Evolutionary conservation across 73 alveolate genomes (phyloP).

Genomic region (Paramecium sonneborni): DNA sequence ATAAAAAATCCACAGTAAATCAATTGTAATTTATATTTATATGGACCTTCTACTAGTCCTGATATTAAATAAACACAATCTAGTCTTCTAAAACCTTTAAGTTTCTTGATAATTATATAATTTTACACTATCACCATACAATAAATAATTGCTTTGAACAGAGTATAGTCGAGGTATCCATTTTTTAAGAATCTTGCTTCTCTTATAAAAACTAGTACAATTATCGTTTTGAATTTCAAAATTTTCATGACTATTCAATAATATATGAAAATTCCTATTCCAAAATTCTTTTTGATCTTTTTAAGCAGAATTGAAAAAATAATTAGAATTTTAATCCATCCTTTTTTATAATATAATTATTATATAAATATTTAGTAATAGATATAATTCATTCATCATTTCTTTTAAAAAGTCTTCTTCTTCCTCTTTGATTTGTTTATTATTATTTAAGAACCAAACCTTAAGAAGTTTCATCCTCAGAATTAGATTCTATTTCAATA

Average conservation of each 20-base stretch:
- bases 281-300: not conserved
- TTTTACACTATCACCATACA: constrained; percentile 7
- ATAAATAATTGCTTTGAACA: not conserved
- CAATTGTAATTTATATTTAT: not conserved
- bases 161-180: not conserved
- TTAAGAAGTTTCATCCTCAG: not conserved
- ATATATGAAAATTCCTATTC: not conserved
- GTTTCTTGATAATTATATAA: not conserved
- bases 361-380: not conserved
- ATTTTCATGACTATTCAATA: not conserved
- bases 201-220: not conserved
- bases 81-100: not conserved
- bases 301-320: not conserved
- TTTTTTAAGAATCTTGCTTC: constrained; percentile 2
- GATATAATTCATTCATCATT: not conserved
- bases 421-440: not conserved
- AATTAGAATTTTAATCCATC: not conserved
- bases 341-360: not conserved
- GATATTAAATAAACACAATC: not conserved
- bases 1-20: not conserved
- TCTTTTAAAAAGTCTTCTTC: not conserved
- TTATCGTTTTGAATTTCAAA: not conserved
- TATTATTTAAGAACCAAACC: not conserved
- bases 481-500: not conserved
- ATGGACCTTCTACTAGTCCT: not conserved